Percentiles rank a stretch among this genome's conserved stretches.
Conservation (phyloP, 1,139 yeast species). For the Blastobotrys persicus region DNA sequence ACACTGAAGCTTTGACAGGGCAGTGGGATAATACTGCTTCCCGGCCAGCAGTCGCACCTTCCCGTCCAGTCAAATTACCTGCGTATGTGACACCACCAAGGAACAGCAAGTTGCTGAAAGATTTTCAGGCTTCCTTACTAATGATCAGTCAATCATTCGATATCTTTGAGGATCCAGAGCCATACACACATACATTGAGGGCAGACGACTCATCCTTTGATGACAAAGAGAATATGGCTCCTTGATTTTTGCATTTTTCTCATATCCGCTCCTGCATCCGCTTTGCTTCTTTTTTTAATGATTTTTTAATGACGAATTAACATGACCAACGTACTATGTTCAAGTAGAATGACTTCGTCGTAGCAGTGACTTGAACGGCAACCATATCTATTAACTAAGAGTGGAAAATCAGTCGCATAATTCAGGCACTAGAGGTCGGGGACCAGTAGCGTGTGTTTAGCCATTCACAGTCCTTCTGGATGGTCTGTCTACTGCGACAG, state of each 20-base stretch:
- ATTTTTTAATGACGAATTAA: background rate
- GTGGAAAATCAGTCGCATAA: too few species aligned
- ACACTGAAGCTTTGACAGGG: background rate
- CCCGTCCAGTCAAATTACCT: background rate
- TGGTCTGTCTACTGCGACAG: too few species aligned
- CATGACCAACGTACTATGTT: background rate
- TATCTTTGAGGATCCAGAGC: constrained; percentile 1
- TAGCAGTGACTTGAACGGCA: too few species aligned
- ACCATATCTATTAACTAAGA: too few species aligned
- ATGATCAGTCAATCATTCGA: background rate
- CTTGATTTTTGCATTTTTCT: background rate
- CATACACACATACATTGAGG: background rate
- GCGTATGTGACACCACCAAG: constrained; percentile 5
- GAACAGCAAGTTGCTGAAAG: constrained; percentile 1
- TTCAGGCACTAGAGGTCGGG: too few species aligned
- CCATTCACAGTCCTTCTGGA: too few species aligned
- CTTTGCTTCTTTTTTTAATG: constrained; percentile 1
- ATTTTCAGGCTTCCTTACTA: background rate
- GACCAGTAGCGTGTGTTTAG: too few species aligned
- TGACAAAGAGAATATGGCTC: constrained; percentile 1
- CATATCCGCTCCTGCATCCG: constrained; percentile 2
- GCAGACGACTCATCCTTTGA: background rate
- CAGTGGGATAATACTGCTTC: constrained; percentile 1
- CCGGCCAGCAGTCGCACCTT: background rate
- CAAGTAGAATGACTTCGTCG: background rate